Evolutionary conservation across 2,329 filamentous ascomycete genomes (phyloP).

Genomic region (Balansia obtecta): DNA sequence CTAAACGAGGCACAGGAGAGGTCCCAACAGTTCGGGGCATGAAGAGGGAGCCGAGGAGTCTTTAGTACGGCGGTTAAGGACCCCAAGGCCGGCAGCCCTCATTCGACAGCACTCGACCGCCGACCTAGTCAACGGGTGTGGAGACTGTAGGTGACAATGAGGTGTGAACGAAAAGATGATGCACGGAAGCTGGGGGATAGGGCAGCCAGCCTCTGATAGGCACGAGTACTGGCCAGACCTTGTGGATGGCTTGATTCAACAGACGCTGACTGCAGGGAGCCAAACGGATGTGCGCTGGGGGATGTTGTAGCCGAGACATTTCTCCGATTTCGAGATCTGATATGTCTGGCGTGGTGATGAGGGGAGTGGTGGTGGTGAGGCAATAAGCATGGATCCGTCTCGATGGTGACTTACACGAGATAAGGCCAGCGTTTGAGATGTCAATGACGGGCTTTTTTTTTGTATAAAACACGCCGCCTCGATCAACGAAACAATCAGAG

Average conservation of each 20-base stretch:
- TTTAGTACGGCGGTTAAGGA: conserved; percentile 28
- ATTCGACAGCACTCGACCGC: conserved; percentile 25
- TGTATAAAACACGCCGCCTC: background rate
- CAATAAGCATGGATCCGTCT: background rate
- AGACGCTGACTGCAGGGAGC: conserved; percentile 1
- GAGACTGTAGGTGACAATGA: conserved; percentile 15
- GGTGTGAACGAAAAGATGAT: conserved; percentile 9
- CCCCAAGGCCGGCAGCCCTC: conserved; percentile 12
- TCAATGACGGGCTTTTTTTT: background rate
- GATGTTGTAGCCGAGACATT: conserved; percentile 14
- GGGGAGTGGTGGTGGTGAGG: background rate
- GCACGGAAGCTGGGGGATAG: conserved; percentile 1
- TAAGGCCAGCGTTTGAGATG: background rate
- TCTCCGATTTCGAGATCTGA: background rate
- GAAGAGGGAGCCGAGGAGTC: conserved; percentile 34
- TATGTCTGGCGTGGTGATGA: background rate
- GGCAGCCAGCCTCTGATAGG: conserved; percentile 3
- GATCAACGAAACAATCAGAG: background rate
- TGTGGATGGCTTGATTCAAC: conserved; percentile 3
- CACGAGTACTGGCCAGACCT: conserved; percentile 2
- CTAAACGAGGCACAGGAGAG: conserved; percentile 34
- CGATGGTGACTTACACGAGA: background rate
- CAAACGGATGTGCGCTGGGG: conserved; percentile 28
- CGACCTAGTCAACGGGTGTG: conserved; percentile 14
- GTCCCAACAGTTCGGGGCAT: conserved; percentile 17